Evolutionary conservation across 2,329 filamentous ascomycete species (phyloP).

Genomic region (Cephalotrichum gorgonifer): DNA sequence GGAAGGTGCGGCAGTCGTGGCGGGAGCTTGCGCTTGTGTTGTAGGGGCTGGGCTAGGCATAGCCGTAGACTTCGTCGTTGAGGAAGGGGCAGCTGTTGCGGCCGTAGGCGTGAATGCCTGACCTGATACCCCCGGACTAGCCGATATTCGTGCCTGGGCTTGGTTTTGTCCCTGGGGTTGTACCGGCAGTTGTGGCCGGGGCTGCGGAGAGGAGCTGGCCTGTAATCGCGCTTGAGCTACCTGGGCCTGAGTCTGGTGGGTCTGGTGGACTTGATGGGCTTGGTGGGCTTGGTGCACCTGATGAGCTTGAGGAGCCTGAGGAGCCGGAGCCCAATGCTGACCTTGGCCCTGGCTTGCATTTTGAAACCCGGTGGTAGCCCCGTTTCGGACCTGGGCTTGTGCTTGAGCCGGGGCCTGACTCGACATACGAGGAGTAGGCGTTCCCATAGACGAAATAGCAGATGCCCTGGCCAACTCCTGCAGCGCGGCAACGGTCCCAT

Average conservation of each 20-base stretch:
- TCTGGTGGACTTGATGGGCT: slow-evolving; percentile 8
- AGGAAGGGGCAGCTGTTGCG: not conserved
- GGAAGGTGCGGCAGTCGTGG: not conserved
- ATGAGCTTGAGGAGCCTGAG: no score
- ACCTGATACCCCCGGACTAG: not conserved
- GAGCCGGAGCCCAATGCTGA: not conserved
- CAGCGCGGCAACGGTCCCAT: not conserved
- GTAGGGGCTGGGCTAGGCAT: not conserved
- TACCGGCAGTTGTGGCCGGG: slow-evolving; percentile 4
- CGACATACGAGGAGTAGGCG: not conserved
- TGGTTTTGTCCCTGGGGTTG: no score
- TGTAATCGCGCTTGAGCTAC: no score
- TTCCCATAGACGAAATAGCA: not conserved
- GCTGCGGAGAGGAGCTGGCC: no score
- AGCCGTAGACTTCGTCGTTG: not conserved
- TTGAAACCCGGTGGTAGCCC: not conserved
- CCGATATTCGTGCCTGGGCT: not conserved
- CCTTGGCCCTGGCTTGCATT: not conserved
- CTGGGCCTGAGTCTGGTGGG: slow-evolving; percentile 5
- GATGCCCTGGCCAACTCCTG: not conserved
- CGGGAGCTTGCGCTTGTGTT: not conserved
- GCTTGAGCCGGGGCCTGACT: not conserved
- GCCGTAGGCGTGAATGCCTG: not conserved
- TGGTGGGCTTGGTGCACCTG: slow-evolving; percentile 5
- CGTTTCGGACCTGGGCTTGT: not conserved